Percentiles rank a stretch among this genome's conserved stretches.
phyloP scores from a whole-genome alignment of 192 early-diverging fungal genomes.

The Coemansia sp. region DNA sequence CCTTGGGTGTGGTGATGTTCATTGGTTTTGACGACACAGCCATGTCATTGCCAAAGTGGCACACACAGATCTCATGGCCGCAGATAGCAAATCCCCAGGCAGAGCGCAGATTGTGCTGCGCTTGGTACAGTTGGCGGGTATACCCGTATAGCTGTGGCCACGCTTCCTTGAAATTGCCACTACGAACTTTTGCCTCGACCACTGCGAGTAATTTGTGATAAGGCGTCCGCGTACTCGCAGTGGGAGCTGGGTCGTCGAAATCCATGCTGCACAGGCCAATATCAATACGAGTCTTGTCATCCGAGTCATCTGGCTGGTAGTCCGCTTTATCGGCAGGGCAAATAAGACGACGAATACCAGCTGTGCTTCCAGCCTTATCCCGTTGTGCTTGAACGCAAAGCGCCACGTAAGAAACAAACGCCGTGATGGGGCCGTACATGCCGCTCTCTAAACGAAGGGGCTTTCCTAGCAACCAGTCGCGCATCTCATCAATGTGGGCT shows the following conservation, averaged over 20 bases:
- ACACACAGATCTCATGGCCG: neutral
- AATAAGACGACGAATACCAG: neutral
- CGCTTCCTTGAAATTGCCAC: neutral
- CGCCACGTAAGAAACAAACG: neutral
- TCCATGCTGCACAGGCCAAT: neutral
- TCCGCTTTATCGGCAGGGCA: neutral
- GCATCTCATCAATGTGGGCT: neutral
- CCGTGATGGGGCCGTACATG: neutral
- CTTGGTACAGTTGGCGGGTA: neutral
- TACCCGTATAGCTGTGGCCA: neutral
- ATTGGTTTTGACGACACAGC: neutral
- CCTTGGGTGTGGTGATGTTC: neutral
- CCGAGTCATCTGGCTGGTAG: neutral
- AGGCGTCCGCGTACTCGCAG: neutral
- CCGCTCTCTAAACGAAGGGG: neutral
- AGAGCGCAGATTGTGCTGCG: slow-evolving; percentile 16
- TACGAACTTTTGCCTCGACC: neutral
- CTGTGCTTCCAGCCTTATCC: neutral
- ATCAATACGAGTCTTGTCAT: neutral
- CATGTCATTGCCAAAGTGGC: neutral
- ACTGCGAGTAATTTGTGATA: neutral
- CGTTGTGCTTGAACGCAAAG: neutral
- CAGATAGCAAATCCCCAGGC: slow-evolving; percentile 22
- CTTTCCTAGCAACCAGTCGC: neutral
- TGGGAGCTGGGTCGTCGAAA: neutral